Conservation (phyloP, 2,329 filamentous ascomycete species). For the Diaporthe amygdali region DNA sequence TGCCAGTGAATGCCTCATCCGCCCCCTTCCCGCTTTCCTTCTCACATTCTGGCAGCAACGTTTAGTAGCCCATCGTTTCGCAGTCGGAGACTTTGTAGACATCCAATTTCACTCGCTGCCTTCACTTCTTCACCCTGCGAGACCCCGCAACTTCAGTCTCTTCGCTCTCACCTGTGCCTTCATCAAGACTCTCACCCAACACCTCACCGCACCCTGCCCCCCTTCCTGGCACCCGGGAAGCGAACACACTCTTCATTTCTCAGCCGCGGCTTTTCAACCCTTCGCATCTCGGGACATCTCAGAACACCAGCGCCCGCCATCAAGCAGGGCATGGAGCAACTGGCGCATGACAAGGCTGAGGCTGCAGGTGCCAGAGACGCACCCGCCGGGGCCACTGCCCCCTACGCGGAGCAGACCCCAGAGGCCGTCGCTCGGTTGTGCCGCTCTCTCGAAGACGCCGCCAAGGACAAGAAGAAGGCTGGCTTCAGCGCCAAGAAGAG, state of each 20-base stretch:
- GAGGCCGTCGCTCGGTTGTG: constrained; percentile 72
- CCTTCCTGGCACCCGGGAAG: no score
- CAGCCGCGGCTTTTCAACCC: background rate
- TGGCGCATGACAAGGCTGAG: constrained; percentile 8
- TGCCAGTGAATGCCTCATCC: background rate
- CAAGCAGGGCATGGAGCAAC: constrained; percentile 12
- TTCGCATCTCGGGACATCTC: background rate
- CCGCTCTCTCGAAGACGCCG: constrained; percentile 62
- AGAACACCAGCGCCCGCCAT: background rate
- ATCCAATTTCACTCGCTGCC: background rate
- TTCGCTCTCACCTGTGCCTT: background rate
- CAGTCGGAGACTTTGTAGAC: background rate
- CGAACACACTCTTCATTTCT: background rate
- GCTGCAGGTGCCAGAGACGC: constrained; percentile 1
- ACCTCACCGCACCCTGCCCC: background rate
- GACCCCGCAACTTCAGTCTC: background rate
- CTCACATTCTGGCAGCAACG: background rate
- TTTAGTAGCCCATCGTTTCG: background rate
- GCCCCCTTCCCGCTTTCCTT: background rate
- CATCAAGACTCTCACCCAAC: no score
- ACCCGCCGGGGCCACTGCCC: constrained; percentile 50
- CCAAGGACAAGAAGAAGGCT: constrained; percentile 60
- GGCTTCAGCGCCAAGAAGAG: constrained; percentile 79
- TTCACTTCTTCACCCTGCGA: background rate
- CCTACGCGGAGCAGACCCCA: constrained; percentile 72